phyloP scores from a whole-genome alignment of 108 stramenopile species.

The Skeletonema marinoi region DNA sequence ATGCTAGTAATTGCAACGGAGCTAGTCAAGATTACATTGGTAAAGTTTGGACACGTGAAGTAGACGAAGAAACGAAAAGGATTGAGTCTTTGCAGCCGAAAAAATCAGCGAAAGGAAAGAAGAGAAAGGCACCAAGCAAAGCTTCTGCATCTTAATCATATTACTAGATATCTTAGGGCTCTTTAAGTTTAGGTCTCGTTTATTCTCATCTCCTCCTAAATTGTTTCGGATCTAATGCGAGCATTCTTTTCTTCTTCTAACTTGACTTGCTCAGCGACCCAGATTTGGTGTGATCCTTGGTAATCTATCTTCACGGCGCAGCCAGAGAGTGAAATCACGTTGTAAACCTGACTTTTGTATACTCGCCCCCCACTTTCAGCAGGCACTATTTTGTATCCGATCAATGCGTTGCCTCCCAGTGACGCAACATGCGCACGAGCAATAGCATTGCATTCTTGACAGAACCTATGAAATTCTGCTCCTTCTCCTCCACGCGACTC shows the following conservation, averaged over 20 bases:
- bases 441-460: conserved; percentile 91
- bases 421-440: conserved; percentile 89
- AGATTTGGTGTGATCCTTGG: conserved; percentile 8
- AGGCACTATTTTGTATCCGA: conserved; percentile 84
- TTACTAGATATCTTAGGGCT: neutral
- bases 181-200: neutral
- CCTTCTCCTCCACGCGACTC: conserved; percentile 85
- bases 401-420: conserved; percentile 91
- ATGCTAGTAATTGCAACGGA: neutral
- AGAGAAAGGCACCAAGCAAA: conserved; percentile 1
- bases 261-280: conserved; percentile 12
- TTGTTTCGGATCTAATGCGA: conserved; percentile 24
- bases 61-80: neutral
- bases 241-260: conserved; percentile 14
- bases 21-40: neutral
- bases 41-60: neutral
- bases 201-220: neutral
- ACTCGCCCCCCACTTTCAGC: conserved; percentile 89
- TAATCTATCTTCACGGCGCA: conserved; percentile 72
- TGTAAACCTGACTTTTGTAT: conserved; percentile 89
- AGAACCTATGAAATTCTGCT: conserved; percentile 83
- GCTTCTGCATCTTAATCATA: neutral
- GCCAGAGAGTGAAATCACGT: conserved; percentile 77
- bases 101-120: neutral
- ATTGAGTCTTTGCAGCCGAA: neutral